phyloP scores from a whole-genome alignment of 495 filamentous ascomycete species.

The Tuber magnatum region DNA sequence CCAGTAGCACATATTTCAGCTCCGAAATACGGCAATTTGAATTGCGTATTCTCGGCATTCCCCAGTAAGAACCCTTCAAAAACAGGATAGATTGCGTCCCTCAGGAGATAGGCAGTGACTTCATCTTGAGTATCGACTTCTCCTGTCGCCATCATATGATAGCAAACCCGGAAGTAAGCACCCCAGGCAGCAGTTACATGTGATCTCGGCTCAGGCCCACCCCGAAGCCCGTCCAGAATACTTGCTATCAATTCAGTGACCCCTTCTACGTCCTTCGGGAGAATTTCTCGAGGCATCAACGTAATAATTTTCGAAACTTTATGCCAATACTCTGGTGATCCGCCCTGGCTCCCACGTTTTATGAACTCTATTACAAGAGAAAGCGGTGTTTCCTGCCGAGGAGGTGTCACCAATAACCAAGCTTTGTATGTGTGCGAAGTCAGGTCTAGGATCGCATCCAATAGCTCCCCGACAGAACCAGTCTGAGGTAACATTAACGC shows the following conservation, averaged over 20 bases:
- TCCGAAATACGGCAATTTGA: conserved; percentile 7
- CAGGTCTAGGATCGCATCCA: conserved; percentile 55
- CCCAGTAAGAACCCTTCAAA: conserved; percentile 52
- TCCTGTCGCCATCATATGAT: conserved; percentile 17
- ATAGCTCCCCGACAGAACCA: conserved; percentile 63
- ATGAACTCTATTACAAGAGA: conserved; percentile 63
- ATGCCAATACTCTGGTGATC: conserved; percentile 62
- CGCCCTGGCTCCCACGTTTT: conserved; percentile 73
- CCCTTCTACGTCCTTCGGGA: conserved; percentile 48
- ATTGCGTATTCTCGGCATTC: neutral
- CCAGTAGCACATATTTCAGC: conserved; percentile 22
- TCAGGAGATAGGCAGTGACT: conserved; percentile 43
- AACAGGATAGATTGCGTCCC: conserved; percentile 51
- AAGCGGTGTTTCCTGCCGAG: conserved; percentile 57
- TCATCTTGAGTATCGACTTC: neutral
- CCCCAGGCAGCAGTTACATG: conserved; percentile 64
- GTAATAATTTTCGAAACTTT: conserved; percentile 55
- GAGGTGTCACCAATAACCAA: conserved; percentile 56
- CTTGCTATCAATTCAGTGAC: conserved; percentile 55
- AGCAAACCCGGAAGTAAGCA: conserved; percentile 54
- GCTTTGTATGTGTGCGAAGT: conserved; percentile 58
- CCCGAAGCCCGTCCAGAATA: conserved; percentile 60
- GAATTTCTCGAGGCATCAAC: conserved; percentile 51
- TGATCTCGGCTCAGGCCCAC: conserved; percentile 62
- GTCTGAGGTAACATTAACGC: conserved; percentile 60